Conservation (phyloP, 2,329 filamentous ascomycete species). For the Emergomyces pasteurianus region DNA sequence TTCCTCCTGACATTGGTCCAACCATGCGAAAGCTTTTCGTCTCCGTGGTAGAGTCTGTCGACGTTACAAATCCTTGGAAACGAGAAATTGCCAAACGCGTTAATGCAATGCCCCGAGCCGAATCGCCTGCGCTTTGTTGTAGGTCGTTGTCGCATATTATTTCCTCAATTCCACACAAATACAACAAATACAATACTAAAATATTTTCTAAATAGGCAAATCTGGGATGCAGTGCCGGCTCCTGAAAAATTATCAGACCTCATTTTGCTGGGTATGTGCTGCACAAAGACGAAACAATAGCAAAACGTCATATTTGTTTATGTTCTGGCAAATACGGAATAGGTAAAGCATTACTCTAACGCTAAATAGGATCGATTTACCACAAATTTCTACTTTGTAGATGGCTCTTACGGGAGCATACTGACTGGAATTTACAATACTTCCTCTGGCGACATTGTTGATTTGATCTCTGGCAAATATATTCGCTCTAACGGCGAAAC, state of each 20-base stretch:
- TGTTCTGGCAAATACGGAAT: background rate
- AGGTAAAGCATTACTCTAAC: background rate
- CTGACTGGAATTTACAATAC: slow-evolving; percentile 33
- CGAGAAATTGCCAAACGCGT: background rate
- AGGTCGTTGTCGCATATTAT: slow-evolving; percentile 1
- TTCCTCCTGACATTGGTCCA: slow-evolving; percentile 18
- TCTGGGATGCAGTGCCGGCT: slow-evolving; percentile 30
- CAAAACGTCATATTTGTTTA: background rate
- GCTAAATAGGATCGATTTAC: slow-evolving; percentile 36
- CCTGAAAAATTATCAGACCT: slow-evolving; percentile 28
- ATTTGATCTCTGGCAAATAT: slow-evolving; percentile 36
- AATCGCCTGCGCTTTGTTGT: slow-evolving; percentile 14
- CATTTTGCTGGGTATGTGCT: slow-evolving; percentile 35
- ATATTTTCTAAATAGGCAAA: background rate
- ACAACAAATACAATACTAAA: background rate
- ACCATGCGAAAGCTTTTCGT: slow-evolving; percentile 20
- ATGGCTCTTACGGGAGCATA: slow-evolving; percentile 37
- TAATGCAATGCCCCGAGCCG: background rate
- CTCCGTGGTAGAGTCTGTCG: slow-evolving; percentile 19
- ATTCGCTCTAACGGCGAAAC: slow-evolving; percentile 25
- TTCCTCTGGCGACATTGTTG: slow-evolving; percentile 26
- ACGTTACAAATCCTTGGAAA: slow-evolving; percentile 3
- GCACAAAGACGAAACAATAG: background rate
- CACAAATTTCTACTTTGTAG: slow-evolving; percentile 38
- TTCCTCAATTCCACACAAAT: background rate